Base-by-base conservation (phyloP, 2,329 filamentous ascomycete genomes). In the Ambrosiella cleistominuta region DNA sequence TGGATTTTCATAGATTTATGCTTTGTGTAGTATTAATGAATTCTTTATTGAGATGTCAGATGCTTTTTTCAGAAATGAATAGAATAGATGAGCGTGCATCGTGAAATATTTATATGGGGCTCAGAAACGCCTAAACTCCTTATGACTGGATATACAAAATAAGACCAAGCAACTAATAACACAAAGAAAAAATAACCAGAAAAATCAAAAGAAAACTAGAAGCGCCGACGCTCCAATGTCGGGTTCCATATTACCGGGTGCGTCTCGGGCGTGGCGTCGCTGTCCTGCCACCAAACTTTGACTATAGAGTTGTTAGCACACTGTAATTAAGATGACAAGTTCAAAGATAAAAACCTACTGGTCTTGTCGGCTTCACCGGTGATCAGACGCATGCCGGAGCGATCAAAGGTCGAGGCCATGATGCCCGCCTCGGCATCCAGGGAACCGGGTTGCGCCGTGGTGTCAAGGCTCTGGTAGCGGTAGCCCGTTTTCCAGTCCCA, bases 401-500 rank as follows among this genome's bases (percentile, higher is more conserved):
- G 80, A 66, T 98, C 93, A 67, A 95, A 98, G 0, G 85, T 95
- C 12, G 87, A 89, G 67, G 86, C 88, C 85, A 98, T 95, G 64
- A 98, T 82, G 57, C 94, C 94, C 5, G 88, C 84, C 71, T 98
- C 93, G 5, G 93, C 93, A 65, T 97, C 90, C 27, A 98, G 74
- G 15, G 87, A 94, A 54, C 93, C 93, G 0, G 93, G 93, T 69
- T 98, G 93, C 0, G 93, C 93, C 7, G 88, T 88, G 2, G 88
- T 95, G 64, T 98, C 90, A 11, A 91, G 77, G 7, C 82, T 80
- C 71, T 98, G 93, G 73, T 93, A 98, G 53, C 86, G 79, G 68
- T 98, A 82, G 0, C 94, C 93, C 0, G 89, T 86, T 72, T 97
- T 97, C 93, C 93, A 98, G 69, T 98, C 94, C 86, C 90, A 98